A percentile compares a stretch with the other conserved stretches of the same genome.
phyloP scores from a whole-genome alignment of 495 filamentous ascomycete genomes.

The Talaromyces trachyspermus region DNA sequence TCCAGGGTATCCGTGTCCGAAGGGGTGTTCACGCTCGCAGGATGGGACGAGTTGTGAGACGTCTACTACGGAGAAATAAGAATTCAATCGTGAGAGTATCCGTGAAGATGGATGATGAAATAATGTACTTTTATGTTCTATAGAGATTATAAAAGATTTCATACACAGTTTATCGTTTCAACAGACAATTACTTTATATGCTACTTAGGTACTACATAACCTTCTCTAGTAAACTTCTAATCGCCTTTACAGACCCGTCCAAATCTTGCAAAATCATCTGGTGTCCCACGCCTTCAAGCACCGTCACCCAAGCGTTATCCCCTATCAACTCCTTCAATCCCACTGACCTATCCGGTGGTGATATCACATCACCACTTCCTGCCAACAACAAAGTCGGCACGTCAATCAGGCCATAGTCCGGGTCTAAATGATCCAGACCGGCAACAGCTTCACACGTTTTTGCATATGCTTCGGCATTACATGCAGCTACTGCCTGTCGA shows the following conservation, averaged over 20 bases:
- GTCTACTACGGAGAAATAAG: not conserved
- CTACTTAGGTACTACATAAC: not conserved
- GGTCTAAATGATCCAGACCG: slow-evolving; percentile 1
- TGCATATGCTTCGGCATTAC: slow-evolving; percentile 3
- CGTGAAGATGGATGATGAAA: not conserved
- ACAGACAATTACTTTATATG: not conserved
- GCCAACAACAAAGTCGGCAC: slow-evolving; percentile 5
- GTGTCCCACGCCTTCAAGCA: slow-evolving; percentile 17
- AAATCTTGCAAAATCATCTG: slow-evolving; percentile 20
- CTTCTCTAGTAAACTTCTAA: not conserved
- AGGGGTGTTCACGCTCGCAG: slow-evolving; percentile 26
- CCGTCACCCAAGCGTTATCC: slow-evolving; percentile 10
- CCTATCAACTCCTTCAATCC: slow-evolving; percentile 14
- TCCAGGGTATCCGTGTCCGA: slow-evolving; percentile 31
- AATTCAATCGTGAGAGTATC: not conserved
- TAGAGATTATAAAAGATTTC: not conserved
- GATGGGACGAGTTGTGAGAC: not conserved
- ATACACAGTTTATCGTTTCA: not conserved
- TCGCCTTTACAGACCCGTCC: slow-evolving; percentile 11
- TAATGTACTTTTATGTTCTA: not conserved
- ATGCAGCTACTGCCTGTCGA: not conserved
- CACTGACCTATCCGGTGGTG: slow-evolving; percentile 7
- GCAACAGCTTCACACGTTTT: slow-evolving; percentile 4
- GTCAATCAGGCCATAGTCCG: not conserved
- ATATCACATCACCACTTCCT: slow-evolving; percentile 2